Evolutionary conservation across 1,284 basidiomycete species (phyloP), one percentile per base, ranked within the genome.

Genomic region (Pseudozyma sp.): DNA sequence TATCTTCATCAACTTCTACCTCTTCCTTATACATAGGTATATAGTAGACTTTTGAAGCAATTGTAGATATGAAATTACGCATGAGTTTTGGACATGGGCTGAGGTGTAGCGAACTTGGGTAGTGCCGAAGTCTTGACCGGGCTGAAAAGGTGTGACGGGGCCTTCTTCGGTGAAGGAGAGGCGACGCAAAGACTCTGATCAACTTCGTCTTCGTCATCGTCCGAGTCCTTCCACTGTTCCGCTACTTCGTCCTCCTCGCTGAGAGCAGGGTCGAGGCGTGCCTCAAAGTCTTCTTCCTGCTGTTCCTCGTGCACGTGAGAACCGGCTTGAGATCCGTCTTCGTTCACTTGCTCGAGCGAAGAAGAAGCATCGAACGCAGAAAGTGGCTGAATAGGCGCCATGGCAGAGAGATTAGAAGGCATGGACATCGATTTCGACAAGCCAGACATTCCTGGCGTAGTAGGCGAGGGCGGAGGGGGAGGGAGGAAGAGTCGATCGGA

Each of bases 141-240:
- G 52, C 72, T 67, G 49, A 67, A 70, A 44, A 14, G 25, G 39
- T 65, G 53, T 0, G 19, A 48, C 8, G 55, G 51, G 14, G 62
- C 34, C 34, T 55, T 61, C 39, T 38, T 45, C 31, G 60, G 54
- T 13, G 65, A 58, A 5, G 57, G 61, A 21, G 60, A 61, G 45
- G 58, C 47, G 19, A 64, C 39, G 14, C 66, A 69, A 19, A 76
- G 55, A 39, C 73, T 76, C 18, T 70, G 59, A 47, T 76, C 73
- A 14, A 76, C 69, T 62, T 71, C 68, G 43, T 71, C 73, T 42
- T 76, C 73, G 42, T 76, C 72, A 0, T 75, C 69, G 2, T 69
- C 66, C 7, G 47, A 47, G 42, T 59, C 66, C 21, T 52, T 58
- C 59, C 68, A 70, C 12, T 44, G 18, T 31, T 63, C 53, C 3